Percentiles rank a stretch among this genome's conserved stretches.
phyloP scores from a whole-genome alignment of 1,284 basidiomycete species.

The Entoloma clypeatum region DNA sequence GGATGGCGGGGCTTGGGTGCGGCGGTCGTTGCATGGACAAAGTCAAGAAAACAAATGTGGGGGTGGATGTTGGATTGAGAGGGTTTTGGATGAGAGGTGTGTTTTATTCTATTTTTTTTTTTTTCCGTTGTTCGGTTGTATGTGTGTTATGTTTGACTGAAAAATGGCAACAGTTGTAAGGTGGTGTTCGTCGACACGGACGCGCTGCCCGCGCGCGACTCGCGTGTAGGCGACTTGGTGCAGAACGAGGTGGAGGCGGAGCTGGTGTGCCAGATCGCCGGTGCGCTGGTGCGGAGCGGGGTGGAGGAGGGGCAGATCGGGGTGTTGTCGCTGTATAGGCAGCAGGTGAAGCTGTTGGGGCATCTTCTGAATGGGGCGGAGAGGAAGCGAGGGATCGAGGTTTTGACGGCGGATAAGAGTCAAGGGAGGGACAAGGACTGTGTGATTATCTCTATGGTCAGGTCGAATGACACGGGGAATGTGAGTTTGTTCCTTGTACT shows the following conservation, averaged over 20 bases:
- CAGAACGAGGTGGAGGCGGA: constrained; percentile 84
- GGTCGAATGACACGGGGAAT: constrained; percentile 74
- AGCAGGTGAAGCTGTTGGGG: constrained; percentile 87
- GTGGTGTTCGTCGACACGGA: constrained; percentile 96
- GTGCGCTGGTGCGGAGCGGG: constrained; percentile 64
- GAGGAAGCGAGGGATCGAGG: constrained; percentile 79
- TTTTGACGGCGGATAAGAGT: constrained; percentile 92
- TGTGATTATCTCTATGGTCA: constrained; percentile 89
- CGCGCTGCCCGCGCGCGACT: constrained; percentile 69
- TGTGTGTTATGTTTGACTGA: neutral
- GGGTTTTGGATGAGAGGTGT: constrained; percentile 63
- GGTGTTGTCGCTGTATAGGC: constrained; percentile 88
- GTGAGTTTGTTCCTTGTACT: constrained; percentile 40
- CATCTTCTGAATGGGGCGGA: constrained; percentile 49
- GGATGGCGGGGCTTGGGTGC: too few species aligned
- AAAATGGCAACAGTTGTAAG: constrained; percentile 53
- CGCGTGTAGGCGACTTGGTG: constrained; percentile 81
- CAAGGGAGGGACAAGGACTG: constrained; percentile 97
- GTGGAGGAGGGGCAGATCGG: constrained; percentile 73
- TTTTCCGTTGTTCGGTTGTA: neutral
- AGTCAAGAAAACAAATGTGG: too few species aligned
- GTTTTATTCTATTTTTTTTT: constrained; percentile 18
- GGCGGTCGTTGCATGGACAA: too few species aligned
- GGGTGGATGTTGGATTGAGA: constrained; percentile 67
- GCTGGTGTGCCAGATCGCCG: constrained; percentile 59